Conservation (phyloP, 176 grass and related monocot species). For the Rhynchospora pubera region DNA sequence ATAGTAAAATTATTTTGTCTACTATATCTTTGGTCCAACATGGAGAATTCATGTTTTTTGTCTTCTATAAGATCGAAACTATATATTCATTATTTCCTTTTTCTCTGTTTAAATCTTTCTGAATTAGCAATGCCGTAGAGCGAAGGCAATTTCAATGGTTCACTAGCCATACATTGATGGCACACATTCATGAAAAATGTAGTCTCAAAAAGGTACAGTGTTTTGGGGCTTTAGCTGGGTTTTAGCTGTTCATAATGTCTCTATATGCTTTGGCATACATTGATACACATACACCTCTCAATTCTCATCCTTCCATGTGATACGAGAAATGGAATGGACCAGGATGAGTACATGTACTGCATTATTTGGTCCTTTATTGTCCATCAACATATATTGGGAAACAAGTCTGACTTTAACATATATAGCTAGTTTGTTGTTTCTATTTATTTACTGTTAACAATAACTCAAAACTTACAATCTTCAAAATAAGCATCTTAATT, state of each 20-base stretch:
- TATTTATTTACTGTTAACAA: neutral
- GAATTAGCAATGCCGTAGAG: neutral
- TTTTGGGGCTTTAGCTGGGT: neutral
- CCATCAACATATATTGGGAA: neutral
- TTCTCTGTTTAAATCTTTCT: neutral
- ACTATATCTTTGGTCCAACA: too few relatives aligned
- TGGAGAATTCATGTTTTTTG: too few relatives aligned
- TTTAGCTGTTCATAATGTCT: constrained; percentile 2
- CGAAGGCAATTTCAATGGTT: neutral
- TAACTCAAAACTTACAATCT: too few relatives aligned
- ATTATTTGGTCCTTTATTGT: neutral
- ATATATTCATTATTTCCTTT: too few relatives aligned
- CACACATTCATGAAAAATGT: neutral
- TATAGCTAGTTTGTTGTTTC: neutral
- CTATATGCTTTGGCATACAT: neutral
- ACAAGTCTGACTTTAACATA: neutral
- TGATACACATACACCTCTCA: neutral
- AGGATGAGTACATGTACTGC: neutral
- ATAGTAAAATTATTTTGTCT: too few relatives aligned
- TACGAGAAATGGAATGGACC: neutral
- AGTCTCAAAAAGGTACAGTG: neutral
- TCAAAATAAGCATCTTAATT: neutral
- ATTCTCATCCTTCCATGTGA: neutral
- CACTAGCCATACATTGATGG: neutral
- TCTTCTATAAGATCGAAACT: too few relatives aligned